A percentile compares a stretch with the other conserved stretches of the same genome.
Evolutionary conservation across 768 basidiomycete species (phyloP).

Genomic region (Galerina marginata): DNA sequence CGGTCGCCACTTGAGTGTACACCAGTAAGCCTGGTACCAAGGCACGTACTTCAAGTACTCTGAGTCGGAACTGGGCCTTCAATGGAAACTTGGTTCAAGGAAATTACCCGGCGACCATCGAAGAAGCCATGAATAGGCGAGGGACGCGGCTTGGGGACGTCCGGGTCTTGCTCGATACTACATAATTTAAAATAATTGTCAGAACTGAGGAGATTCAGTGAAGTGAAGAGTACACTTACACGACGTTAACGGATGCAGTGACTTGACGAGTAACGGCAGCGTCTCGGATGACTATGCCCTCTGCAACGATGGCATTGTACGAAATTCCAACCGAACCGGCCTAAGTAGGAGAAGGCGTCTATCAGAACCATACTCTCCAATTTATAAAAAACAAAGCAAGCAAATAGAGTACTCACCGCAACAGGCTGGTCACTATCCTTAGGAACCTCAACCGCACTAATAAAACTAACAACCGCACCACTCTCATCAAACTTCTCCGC

Average conservation of each 20-base stretch:
- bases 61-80: constrained; percentile 8
- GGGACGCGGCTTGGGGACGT: constrained; percentile 19
- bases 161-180: constrained; percentile 25
- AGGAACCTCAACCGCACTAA: constrained; percentile 34
- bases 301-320: constrained; percentile 39
- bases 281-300: constrained; percentile 37
- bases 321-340: constrained; percentile 39
- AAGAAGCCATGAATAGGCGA: constrained; percentile 23
- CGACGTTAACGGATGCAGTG: constrained; percentile 43
- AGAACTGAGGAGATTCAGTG: not conserved
- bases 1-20: too few relatives aligned
- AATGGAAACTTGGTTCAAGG: constrained; percentile 22
- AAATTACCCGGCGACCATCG: constrained; percentile 23
- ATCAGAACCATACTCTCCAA: not conserved
- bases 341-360: constrained; percentile 6
- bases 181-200: not conserved
- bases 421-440: constrained; percentile 17
- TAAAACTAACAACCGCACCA: constrained; percentile 34
- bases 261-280: constrained; percentile 35
- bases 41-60: not conserved
- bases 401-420: constrained; percentile 18
- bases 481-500: constrained; percentile 33
- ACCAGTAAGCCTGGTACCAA: too few relatives aligned
- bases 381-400: not conserved
- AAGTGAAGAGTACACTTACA: constrained; percentile 29